Base-by-base conservation (phyloP, 2,329 filamentous ascomycete genomes). In the Alternaria sp. region DNA sequence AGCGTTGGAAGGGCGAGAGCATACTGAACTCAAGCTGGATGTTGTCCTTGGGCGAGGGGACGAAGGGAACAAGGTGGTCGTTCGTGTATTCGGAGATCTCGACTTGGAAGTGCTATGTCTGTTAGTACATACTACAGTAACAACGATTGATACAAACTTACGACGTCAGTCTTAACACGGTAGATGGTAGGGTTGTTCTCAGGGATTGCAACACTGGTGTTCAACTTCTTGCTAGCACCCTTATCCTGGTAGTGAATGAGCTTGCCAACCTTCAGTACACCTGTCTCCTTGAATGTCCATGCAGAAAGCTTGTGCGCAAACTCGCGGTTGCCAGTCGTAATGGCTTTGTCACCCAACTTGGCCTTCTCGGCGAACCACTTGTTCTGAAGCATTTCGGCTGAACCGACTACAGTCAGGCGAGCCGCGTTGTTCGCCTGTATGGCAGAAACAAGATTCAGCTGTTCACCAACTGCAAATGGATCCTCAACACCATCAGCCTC, bases 21-120 rank as follows among this genome's bases (percentile, higher is more conserved):
- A 98, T 99, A 81, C 89, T 93, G 83, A 98, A 97, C 79, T 99
- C 95, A 62, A 99, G 91, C 79, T 99, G 95, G 33, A 99, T 76
- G 28, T 83, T 84, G 76, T 99, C 95, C 62, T 80, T 83, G 8
- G 83, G 74, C 23, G 92, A 88, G 21, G 90, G 82, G 39, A 82
- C 82, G 80, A 93, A 97, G 44, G 93, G 90, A 5, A 82, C 80
- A 82, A 89, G 96, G 73, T 88, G 85, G 76, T 91, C 87, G 81
- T 87, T 88, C 49, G 80, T 80, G 78, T 92, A 97, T 78, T 97
- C 93, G 26, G 93, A 97, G 53, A 99, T 73, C 65, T 94, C 93
- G 75, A 98, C 94, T 72, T 85, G 86, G 82, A 93, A 97, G 62
- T 89, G 86, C 92, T 96, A 67, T 48, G 41, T 60, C 6, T 26